A percentile compares a stretch with the other conserved stretches of the same genome.
Conservation (phyloP, 257 asterid species). For the Petrea volubilis region DNA sequence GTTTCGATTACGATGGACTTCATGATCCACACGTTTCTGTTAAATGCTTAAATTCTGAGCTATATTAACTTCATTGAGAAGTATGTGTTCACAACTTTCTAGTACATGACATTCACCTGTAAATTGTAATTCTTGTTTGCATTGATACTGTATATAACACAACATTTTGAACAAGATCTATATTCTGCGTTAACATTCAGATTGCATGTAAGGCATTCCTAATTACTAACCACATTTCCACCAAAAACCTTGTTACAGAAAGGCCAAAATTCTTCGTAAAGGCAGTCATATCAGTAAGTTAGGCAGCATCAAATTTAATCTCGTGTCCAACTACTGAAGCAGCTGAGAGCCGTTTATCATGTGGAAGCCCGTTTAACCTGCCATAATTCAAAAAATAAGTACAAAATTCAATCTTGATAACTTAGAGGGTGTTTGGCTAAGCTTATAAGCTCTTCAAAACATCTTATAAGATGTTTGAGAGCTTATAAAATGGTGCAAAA, state of each 20-base stretch:
- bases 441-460: too few species aligned
- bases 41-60: too few species aligned
- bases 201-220: neutral
- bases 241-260: neutral
- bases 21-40: too few species aligned
- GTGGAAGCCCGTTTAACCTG: constrained; percentile 46
- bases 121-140: neutral
- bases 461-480: too few species aligned
- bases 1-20: too few species aligned
- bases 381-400: constrained; percentile 5
- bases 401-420: constrained; percentile 3
- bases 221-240: neutral
- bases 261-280: neutral
- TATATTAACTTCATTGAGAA: too few species aligned
- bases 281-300: neutral
- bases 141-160: neutral
- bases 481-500: too few species aligned
- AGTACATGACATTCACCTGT: neutral
- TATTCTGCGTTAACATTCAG: too few species aligned
- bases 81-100: too few species aligned
- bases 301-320: neutral
- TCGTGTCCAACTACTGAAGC: constrained; percentile 10
- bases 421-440: neutral
- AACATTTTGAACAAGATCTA: neutral
- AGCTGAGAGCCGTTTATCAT: constrained; percentile 17